Percentiles rank a stretch among this genome's conserved stretches.
These are phyloP conservation scores for Cladochytrium replicatum DNA, from an alignment of 192 early-diverging fungal species.

Conservation along the genomic window DNA sequence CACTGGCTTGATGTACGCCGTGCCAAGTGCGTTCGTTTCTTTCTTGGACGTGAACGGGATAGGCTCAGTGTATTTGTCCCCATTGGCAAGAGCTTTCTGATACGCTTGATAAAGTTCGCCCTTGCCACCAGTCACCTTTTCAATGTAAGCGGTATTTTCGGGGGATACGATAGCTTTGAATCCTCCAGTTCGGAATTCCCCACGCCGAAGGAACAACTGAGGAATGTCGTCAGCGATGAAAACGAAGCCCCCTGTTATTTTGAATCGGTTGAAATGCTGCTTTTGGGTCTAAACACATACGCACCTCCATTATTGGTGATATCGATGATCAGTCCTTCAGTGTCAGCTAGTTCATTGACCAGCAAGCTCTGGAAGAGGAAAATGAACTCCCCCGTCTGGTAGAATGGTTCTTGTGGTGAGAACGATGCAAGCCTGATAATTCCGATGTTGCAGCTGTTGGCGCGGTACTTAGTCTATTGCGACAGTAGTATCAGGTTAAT, in stretches of 20 bases:
- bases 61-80: conserved; percentile 11
- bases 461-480: conserved; percentile 14
- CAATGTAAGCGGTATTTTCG: too few species aligned
- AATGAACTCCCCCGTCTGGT: too few species aligned
- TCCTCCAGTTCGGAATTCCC: too few species aligned
- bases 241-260: too few species aligned
- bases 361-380: conserved; percentile 3
- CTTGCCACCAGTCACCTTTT: too few species aligned
- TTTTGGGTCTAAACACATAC: too few species aligned
- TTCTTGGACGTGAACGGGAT: conserved; percentile 4
- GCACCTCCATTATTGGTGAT: conserved; percentile 18
- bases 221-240: conserved; percentile 8
- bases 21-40: conserved; percentile 5
- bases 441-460: conserved; percentile 13
- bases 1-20: conserved; percentile 18
- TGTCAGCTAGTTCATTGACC: conserved; percentile 13
- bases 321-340: conserved; percentile 12
- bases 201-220: conserved; percentile 15
- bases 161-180: too few species aligned
- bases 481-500: too few species aligned
- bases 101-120: too few species aligned
- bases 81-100: background rate
- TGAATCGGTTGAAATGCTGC: too few species aligned
- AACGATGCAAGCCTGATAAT: conserved; percentile 9
- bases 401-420: too few species aligned